phyloP scores from a whole-genome alignment of 2,329 filamentous ascomycete genomes.

The Ceratocystis papillata region DNA sequence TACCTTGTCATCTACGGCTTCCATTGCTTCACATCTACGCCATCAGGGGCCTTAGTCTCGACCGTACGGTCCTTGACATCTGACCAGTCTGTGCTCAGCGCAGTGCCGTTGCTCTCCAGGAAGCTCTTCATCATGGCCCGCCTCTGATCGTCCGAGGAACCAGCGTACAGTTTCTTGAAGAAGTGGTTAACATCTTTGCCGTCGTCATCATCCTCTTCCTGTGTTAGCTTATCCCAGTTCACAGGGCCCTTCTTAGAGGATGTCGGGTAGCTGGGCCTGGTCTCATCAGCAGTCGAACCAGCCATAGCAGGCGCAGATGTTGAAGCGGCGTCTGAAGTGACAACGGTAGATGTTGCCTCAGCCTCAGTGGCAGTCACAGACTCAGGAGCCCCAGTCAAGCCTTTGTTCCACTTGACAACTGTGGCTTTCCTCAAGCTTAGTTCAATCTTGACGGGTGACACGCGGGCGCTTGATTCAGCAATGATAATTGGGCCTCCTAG shows the following conservation, averaged over 20 bases:
- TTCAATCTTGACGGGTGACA: constrained; percentile 72
- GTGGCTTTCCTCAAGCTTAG: constrained; percentile 58
- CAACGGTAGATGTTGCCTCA: constrained; percentile 29
- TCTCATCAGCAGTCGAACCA: constrained; percentile 8
- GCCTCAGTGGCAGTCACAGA: not conserved
- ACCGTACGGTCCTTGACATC: constrained; percentile 66
- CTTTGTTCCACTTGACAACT: constrained; percentile 55
- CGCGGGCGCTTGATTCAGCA: constrained; percentile 47
- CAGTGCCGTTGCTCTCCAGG: constrained; percentile 83
- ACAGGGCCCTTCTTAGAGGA: constrained; percentile 75
- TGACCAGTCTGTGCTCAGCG: constrained; percentile 82
- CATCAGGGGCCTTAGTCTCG: constrained; percentile 62
- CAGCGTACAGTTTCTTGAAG: constrained; percentile 81
- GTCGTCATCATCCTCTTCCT: constrained; percentile 45
- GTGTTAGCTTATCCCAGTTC: constrained; percentile 75
- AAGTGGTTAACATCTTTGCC: constrained; percentile 57
- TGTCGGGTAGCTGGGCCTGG: constrained; percentile 61
- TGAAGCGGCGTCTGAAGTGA: constrained; percentile 9
- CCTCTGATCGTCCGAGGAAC: constrained; percentile 64
- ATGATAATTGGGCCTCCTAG: constrained; percentile 17
- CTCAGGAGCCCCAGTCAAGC: constrained; percentile 7
- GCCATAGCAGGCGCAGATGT: constrained; percentile 15
- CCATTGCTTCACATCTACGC: constrained; percentile 68
- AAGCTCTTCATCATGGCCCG: constrained; percentile 98
- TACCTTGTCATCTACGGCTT: constrained; percentile 14